phyloP scores from a whole-genome alignment of 1,284 basidiomycete species.

The Ceratobasidium sp. region DNA sequence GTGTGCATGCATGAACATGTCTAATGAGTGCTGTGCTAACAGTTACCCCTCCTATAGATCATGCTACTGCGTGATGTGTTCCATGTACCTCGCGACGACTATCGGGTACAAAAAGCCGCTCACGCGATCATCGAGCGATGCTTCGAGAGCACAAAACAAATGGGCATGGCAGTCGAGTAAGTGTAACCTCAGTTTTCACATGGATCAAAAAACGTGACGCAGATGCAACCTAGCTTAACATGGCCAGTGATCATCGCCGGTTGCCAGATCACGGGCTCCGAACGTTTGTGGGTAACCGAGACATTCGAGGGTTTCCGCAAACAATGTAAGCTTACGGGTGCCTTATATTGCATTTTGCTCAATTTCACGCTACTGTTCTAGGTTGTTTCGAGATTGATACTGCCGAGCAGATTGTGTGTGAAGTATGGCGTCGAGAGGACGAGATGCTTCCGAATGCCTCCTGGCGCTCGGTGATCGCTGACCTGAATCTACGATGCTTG shows the following conservation, averaged over 20 bases:
- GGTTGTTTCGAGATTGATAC: constrained; percentile 67
- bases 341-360: constrained; percentile 6
- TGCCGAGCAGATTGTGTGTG: constrained; percentile 61
- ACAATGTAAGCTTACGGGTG: constrained; percentile 56
- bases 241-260: constrained; percentile 64
- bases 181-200: constrained; percentile 37
- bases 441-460: constrained; percentile 56
- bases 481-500: constrained; percentile 56
- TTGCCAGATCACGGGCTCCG: constrained; percentile 58
- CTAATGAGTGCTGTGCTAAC: constrained; percentile 32
- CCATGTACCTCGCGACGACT: constrained; percentile 57
- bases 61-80: constrained; percentile 63
- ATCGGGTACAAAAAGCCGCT: constrained; percentile 58
- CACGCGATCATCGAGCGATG: constrained; percentile 54
- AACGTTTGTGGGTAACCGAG: constrained; percentile 59
- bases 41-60: constrained; percentile 55
- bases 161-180: constrained; percentile 58
- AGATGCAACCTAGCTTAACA: constrained; percentile 55
- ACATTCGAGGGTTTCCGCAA: constrained; percentile 60
- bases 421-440: constrained; percentile 62
- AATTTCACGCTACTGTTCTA: constrained; percentile 14
- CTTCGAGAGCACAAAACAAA: constrained; percentile 54
- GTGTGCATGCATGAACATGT: neutral
- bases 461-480: constrained; percentile 61
- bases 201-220: constrained; percentile 23